Evolutionary conservation across 163 green algal genomes (phyloP), one percentile per base, ranked within the genome.

Genomic region (Smithsoniella earleae): DNA sequence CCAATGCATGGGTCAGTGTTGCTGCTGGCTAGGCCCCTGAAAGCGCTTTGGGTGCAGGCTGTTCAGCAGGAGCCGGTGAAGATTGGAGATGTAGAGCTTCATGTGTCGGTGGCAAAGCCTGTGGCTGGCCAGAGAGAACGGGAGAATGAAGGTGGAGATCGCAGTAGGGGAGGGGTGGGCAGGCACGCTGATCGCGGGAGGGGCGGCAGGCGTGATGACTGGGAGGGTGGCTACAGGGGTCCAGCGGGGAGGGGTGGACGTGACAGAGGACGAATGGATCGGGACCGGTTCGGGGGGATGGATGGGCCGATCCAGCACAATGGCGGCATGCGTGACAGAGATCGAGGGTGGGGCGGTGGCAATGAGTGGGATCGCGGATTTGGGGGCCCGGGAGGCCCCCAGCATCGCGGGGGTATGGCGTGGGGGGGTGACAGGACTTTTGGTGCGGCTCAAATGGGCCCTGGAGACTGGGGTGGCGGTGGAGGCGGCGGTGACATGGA

Each of bases 241-340:
- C 31, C 22, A 31, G 34, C 22, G 20, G 58, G n/a, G 18, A 34
- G 31, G 58, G 58, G 58, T 43, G 13, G 20, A 6, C 58, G n/a
- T 30, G 22, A 18, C 0, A 33, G 58, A 33, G 58, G 43, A 25
- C 58, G 58, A 34, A 43, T 36, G 6, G 58, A 69, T 33, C 40
- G 40, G 40, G n/a, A 22, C 18, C n/a, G 0, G 4, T 38, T 43
- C 22, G 58, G 43, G 10, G 58, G n/a, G 40, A 13, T 13, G 40
- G 40, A 10, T 49, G 40, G 40, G 40, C 10, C 40, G 40, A n/a
- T n/a, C n/a, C n/a, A n/a, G n/a, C n/a, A n/a, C n/a, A n/a, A 13
- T 13, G 40, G 40, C 40, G 40, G 8, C 8, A 69, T 69, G 58
- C 58, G 58, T n/a, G 58, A 69, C 25, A 33, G 58, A 69, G 58